Percentiles rank a stretch among this genome's conserved stretches.
Evolutionary conservation across 495 filamentous ascomycete species (phyloP).

Genomic region (Daldinia bambusicola): DNA sequence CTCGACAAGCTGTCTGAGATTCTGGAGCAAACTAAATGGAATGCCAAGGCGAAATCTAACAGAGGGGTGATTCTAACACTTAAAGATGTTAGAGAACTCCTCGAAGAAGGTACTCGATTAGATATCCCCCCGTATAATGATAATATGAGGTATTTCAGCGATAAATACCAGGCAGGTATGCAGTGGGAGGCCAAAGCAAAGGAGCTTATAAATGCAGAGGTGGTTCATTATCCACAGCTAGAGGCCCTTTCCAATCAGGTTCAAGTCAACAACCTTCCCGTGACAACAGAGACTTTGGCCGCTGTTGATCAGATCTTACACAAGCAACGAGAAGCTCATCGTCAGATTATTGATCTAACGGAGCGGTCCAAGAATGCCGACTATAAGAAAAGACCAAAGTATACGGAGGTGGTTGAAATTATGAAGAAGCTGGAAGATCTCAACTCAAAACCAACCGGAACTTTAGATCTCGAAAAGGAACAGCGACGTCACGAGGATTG

Average conservation of each 20-base stretch:
- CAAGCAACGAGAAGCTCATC: constrained; percentile 95
- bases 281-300: constrained; percentile 80
- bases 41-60: constrained; percentile 75
- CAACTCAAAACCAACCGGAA: constrained; percentile 90
- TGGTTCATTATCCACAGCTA: constrained; percentile 91
- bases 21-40: constrained; percentile 89
- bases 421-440: constrained; percentile 87
- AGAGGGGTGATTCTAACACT: constrained; percentile 72
- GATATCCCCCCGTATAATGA: constrained; percentile 81
- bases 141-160: constrained; percentile 76
- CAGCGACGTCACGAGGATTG: constrained; percentile 97
- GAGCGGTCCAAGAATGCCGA: constrained; percentile 79
- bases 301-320: constrained; percentile 91
- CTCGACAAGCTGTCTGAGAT: constrained; percentile 83
- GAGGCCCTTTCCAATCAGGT: constrained; percentile 85
- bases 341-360: constrained; percentile 81
- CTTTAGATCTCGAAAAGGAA: constrained; percentile 92
- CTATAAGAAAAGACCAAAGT: constrained; percentile 82
- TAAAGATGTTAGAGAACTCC: constrained; percentile 79
- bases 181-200: constrained; percentile 94
- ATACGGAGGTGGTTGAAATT: constrained; percentile 88
- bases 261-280: constrained; percentile 78
- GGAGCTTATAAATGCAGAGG: constrained; percentile 89
- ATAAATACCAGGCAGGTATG: constrained; percentile 78
- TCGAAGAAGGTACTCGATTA: constrained; percentile 77